phyloP scores from a whole-genome alignment of 305 asterid species.

The Fraxinus floribunda region DNA sequence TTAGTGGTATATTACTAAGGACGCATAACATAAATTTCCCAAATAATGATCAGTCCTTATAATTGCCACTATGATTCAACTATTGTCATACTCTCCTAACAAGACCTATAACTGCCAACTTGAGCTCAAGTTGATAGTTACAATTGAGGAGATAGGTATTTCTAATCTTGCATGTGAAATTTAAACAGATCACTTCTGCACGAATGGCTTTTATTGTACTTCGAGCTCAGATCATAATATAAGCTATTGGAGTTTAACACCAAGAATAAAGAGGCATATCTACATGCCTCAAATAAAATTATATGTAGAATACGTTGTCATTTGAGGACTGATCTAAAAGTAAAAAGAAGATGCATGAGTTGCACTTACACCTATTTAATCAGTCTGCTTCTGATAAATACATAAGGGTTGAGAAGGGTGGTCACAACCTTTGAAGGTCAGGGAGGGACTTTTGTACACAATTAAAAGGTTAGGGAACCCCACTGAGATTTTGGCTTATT shows the following conservation, averaged over 20 bases:
- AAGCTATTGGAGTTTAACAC: not conserved
- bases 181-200: not conserved
- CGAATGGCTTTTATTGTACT: not conserved
- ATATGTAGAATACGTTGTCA: not conserved
- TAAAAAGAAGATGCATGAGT: not conserved
- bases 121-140: not conserved
- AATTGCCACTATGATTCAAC: not conserved
- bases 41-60: too few relatives aligned
- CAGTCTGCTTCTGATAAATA: not conserved
- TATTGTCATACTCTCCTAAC: not conserved
- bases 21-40: too few relatives aligned
- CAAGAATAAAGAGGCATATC: not conserved
- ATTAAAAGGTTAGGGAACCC: not conserved
- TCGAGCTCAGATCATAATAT: not conserved
- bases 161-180: not conserved
- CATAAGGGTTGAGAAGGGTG: not conserved
- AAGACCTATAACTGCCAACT: not conserved
- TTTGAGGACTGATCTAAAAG: not conserved
- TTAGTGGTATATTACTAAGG: too few relatives aligned
- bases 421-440: not conserved
- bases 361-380: not conserved
- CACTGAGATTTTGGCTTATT: not conserved
- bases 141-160: not conserved
- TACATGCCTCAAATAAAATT: not conserved
- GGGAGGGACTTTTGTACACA: not conserved